These are phyloP conservation scores for Leccinum olivaceoglutinosum DNA, from an alignment of 1,284 basidiomycete genomes.

Conservation along the genomic window DNA sequence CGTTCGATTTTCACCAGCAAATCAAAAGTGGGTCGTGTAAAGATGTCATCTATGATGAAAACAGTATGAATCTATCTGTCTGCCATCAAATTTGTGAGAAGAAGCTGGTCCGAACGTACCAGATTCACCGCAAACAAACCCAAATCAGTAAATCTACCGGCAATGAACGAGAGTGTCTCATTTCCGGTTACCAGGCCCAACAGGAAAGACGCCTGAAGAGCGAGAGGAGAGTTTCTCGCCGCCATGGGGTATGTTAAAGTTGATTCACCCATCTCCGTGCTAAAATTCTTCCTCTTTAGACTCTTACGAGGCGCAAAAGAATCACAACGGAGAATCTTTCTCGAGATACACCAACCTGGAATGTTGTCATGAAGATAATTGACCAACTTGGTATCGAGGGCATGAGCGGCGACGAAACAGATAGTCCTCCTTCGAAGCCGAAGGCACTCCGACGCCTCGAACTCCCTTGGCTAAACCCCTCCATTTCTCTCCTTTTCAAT, in stretches of 20 bases:
- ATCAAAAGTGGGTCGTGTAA: background rate
- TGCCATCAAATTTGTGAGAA: background rate
- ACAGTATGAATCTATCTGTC: background rate
- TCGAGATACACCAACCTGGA: too few species aligned
- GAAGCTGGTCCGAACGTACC: background rate
- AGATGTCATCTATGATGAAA: background rate
- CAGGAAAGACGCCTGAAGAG: background rate
- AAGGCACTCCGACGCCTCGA: too few species aligned
- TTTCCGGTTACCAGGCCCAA: background rate
- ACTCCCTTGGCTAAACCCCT: background rate
- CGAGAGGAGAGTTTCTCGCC: background rate
- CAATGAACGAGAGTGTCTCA: background rate
- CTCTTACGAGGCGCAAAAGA: too few species aligned
- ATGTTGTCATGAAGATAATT: too few species aligned
- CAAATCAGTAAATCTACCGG: background rate
- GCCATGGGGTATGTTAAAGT: background rate
- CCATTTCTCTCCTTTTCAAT: background rate
- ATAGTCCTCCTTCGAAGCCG: too few species aligned
- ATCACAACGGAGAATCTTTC: too few species aligned
- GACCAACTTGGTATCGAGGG: too few species aligned
- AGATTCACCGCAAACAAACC: background rate
- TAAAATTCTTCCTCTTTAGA: too few species aligned
- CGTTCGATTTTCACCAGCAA: background rate
- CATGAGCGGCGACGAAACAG: too few species aligned
- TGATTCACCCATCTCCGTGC: too few species aligned